A percentile compares a stretch with the other conserved stretches of the same genome.
These are phyloP conservation scores for Aspergillus neoniger DNA, from an alignment of 2,329 filamentous ascomycete species.

Conservation along the genomic window DNA sequence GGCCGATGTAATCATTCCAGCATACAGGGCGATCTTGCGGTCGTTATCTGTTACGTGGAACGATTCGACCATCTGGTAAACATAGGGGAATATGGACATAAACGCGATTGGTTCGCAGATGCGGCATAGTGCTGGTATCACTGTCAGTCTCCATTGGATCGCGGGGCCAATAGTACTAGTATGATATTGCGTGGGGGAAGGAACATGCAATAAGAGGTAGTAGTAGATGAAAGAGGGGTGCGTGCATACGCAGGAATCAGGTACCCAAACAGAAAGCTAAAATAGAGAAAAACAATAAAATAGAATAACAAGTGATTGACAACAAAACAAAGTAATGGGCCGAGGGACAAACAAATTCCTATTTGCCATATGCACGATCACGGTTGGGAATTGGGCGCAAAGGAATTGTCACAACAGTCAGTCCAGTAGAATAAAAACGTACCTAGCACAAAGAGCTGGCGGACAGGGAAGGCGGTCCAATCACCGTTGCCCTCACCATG, in stretches of 20 bases:
- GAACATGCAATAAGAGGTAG: not conserved
- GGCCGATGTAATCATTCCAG: slow-evolving; percentile 92
- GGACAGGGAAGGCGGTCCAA: slow-evolving; percentile 56
- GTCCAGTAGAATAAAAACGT: slow-evolving; percentile 28
- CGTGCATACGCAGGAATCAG: no score
- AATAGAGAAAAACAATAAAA: not conserved
- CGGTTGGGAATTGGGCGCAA: slow-evolving; percentile 20
- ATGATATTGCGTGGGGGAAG: slow-evolving; percentile 1
- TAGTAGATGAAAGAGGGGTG: not conserved
- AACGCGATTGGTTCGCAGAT: slow-evolving; percentile 99
- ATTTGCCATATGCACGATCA: not conserved
- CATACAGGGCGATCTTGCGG: slow-evolving; percentile 83
- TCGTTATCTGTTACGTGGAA: slow-evolving; percentile 81
- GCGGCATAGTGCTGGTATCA: slow-evolving; percentile 73
- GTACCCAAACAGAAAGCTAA: not conserved
- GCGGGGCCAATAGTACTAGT: not conserved
- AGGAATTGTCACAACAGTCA: slow-evolving; percentile 1
- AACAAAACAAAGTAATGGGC: not conserved
- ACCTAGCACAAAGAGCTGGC: slow-evolving; percentile 56
- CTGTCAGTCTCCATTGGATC: slow-evolving; percentile 20
- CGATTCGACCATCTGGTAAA: slow-evolving; percentile 94
- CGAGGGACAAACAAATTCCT: slow-evolving; percentile 6
- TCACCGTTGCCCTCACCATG: slow-evolving; percentile 32
- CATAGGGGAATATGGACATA: slow-evolving; percentile 99
- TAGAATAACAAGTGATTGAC: not conserved